Evolutionary conservation across 1,139 yeast species (phyloP), one percentile per base, ranked within the genome.

Genomic region (Yamadazyma atmosphaerica): DNA sequence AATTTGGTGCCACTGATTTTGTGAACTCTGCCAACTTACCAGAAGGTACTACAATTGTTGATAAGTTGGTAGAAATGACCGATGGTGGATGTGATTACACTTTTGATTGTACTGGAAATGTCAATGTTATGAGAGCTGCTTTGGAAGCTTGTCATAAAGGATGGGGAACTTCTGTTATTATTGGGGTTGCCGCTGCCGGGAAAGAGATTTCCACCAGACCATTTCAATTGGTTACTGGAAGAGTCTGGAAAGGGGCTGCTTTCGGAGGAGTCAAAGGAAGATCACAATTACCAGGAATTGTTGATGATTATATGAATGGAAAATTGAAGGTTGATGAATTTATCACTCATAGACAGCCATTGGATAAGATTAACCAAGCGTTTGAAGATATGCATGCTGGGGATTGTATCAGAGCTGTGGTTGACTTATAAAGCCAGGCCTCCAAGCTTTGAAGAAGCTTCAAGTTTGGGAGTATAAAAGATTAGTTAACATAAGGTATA

Each of bases 171-270:
- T 88, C 96, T 18, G 76, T 92, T 54, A 74, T 92, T 56, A 92
- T 92, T 60, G 98, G 98, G 61, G 98, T 94, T 52, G 98, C 98
- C 34, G 96, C 96, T 52, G 96, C 98, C 35, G 98, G 98, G 53
- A 78, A 89, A 67, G 98, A 92, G 68, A 90, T 94, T 50, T 70
- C 95, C 39, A 92, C 98, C 39, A 83, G 98, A 69, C 98, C 98
- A 45, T 92, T 92, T 88, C 98, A 92, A 74, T 80, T 92, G 65
- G 98, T 94, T 51, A 92, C 98, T 33, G 98, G 98, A 55, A 83
- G 98, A 70, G 95, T 86, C 38, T 92, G 98, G 97, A 86, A 81
- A 65, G 98, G 98, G 54, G 88, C 96, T 57, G 98, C 98, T 13
- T 92, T 88, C 54, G 98, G 98, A 58, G 98, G 98, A 61, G 90